A percentile compares a stretch with the other conserved stretches of the same genome.
Evolutionary conservation across 78 protist species (phyloP).

Genomic region (Dictyostelium capitatum): DNA sequence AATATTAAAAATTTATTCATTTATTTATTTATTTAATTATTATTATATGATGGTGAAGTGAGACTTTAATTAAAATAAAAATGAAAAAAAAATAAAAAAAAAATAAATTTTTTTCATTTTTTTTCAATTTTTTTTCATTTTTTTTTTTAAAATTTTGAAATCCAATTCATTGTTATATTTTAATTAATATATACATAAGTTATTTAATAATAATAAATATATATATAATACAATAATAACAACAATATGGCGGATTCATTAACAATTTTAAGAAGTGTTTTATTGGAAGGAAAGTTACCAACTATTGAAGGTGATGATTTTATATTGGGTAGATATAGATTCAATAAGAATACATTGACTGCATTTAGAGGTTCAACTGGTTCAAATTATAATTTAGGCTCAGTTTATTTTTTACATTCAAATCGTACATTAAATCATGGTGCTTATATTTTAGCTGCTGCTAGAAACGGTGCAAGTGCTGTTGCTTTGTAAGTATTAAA

Average conservation of each 20-base stretch:
- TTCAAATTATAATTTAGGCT: slow-evolving; percentile 17
- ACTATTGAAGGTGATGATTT: slow-evolving; percentile 62
- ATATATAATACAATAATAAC: background rate
- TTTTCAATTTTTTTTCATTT: background rate
- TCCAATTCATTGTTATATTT: no score
- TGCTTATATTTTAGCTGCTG: slow-evolving; percentile 51
- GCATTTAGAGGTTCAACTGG: slow-evolving; percentile 37
- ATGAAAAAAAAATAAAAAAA: no score
- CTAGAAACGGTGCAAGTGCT: slow-evolving; percentile 24
- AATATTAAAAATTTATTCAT: background rate
- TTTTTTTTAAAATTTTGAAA: background rate
- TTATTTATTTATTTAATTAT: background rate
- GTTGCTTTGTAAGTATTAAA: slow-evolving; percentile 55
- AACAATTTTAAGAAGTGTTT: slow-evolving; percentile 44
- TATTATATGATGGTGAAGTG: background rate
- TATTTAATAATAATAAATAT: background rate
- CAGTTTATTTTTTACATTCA: slow-evolving; percentile 49
- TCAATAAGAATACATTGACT: slow-evolving; percentile 48
- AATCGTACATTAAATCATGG: slow-evolving; percentile 48
- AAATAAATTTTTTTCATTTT: background rate
- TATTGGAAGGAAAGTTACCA: slow-evolving; percentile 1
- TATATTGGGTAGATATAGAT: slow-evolving; percentile 43
- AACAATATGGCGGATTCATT: slow-evolving; percentile 73
- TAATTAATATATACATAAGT: no score
- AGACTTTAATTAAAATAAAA: no score